Evolutionary conservation across 2,329 filamentous ascomycete species (phyloP).

Genomic region (Pseudogymnoascus sp.): DNA sequence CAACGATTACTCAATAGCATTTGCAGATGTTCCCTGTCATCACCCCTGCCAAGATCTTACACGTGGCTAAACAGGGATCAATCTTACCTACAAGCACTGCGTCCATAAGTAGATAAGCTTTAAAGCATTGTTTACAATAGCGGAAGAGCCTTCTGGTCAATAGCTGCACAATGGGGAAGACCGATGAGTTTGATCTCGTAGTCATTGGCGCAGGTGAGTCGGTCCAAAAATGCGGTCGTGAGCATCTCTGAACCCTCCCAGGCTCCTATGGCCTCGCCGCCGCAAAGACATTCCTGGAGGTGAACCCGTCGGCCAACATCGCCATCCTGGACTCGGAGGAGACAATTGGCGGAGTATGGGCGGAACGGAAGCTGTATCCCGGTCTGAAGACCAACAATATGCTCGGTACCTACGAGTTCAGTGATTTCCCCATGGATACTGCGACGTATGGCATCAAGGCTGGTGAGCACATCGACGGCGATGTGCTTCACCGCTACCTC

Average conservation of each 20-base stretch:
- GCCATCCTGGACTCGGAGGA: conserved; percentile 50
- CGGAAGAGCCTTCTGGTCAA: not conserved
- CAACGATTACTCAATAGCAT: too few species aligned
- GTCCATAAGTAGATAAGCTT: conserved; percentile 2
- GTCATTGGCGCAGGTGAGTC: conserved; percentile 43
- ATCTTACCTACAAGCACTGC: not conserved
- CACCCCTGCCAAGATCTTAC: not conserved
- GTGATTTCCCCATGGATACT: conserved; percentile 63
- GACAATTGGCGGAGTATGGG: conserved; percentile 64
- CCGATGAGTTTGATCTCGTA: conserved; percentile 26
- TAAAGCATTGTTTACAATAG: not conserved
- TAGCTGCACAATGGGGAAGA: not conserved
- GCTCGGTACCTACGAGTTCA: conserved; percentile 64
- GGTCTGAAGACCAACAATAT: conserved; percentile 70
- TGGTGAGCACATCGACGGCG: conserved; percentile 49
- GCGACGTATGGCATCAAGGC: conserved; percentile 42
- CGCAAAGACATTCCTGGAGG: conserved; percentile 53
- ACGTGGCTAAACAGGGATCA: not conserved
- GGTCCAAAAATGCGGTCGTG: not conserved
- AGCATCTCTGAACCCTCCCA: conserved; percentile 15
- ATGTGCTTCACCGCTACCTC: conserved; percentile 49
- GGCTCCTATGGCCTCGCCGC: conserved; percentile 51
- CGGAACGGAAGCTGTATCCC: conserved; percentile 57
- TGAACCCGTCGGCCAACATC: conserved; percentile 51
- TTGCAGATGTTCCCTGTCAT: not conserved